A percentile compares a stretch with the other conserved stretches of the same genome.
Evolutionary conservation across 768 basidiomycete species (phyloP).

Genomic region (Mycena haematopus): DNA sequence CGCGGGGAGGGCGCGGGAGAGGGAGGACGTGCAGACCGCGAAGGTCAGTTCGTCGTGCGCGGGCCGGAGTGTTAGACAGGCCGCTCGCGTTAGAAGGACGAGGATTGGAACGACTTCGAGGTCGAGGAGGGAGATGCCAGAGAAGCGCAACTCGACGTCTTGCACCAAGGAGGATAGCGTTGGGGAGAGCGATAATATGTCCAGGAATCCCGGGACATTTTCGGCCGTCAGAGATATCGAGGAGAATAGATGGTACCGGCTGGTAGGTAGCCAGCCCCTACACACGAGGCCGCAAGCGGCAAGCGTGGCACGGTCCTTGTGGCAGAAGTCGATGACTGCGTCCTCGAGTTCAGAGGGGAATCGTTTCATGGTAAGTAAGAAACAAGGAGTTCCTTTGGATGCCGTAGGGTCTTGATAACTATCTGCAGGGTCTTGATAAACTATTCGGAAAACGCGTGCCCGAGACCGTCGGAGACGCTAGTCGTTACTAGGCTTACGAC

Average conservation of each 20-base stretch:
- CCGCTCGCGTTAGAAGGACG: neutral
- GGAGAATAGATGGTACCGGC: slow-evolving; percentile 30
- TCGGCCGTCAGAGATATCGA: slow-evolving; percentile 12
- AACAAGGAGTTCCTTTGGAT: neutral
- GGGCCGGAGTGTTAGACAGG: slow-evolving; percentile 5
- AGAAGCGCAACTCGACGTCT: slow-evolving; percentile 18
- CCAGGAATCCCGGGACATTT: slow-evolving; percentile 7
- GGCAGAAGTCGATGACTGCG: slow-evolving; percentile 29
- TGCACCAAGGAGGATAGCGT: slow-evolving; percentile 7
- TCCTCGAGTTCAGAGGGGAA: slow-evolving; percentile 31
- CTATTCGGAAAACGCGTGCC: neutral
- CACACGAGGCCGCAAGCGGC: slow-evolving; percentile 31
- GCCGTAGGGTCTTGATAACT: neutral
- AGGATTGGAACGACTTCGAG: slow-evolving; percentile 5
- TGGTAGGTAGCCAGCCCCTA: slow-evolving; percentile 26
- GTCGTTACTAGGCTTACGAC: too few species aligned
- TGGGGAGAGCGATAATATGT: slow-evolving; percentile 4
- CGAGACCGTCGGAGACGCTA: too few species aligned
- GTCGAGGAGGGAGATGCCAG: slow-evolving; percentile 1
- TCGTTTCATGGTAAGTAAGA: slow-evolving; percentile 14
- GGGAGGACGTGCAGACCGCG: slow-evolving; percentile 2
- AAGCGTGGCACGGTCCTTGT: slow-evolving; percentile 24
- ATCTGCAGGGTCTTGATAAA: too few species aligned
- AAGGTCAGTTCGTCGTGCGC: slow-evolving; percentile 8
- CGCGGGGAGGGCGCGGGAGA: slow-evolving; percentile 1